Conservation (phyloP, 2,329 filamentous ascomycete genomes). For the Xylaria sp. region DNA sequence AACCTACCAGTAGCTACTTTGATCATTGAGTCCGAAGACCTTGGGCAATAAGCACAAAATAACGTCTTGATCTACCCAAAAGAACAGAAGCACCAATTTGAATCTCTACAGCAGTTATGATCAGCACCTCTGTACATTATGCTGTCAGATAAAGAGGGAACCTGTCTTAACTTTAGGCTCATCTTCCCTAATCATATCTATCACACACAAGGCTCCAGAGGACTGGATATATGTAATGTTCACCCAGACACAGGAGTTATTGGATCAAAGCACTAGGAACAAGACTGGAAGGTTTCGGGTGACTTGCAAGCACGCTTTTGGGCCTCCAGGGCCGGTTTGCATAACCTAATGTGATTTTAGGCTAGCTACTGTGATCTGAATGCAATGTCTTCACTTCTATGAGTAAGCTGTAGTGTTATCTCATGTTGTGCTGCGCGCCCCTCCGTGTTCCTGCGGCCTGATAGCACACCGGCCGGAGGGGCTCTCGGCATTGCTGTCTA, state of each 20-base stretch:
- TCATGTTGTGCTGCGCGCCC: background rate
- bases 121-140: background rate
- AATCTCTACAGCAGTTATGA: background rate
- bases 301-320: background rate
- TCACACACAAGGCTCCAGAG: background rate
- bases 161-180: background rate
- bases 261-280: background rate
- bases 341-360: background rate
- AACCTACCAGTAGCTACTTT: background rate
- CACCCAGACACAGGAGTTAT: background rate
- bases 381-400: background rate
- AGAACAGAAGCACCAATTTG: background rate
- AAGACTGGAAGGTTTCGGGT: background rate
- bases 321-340: background rate
- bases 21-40: background rate
- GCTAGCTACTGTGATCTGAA: background rate
- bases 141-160: background rate
- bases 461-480: background rate
- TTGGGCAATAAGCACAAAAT: background rate
- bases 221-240: background rate
- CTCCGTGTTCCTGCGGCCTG: background rate
- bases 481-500: background rate
- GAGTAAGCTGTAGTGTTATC: background rate
- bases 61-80: background rate
- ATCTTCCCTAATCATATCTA: background rate